phyloP scores from a whole-genome alignment of 371 early-diverging fungal species.

The Paraphysoderma sedebokerense region DNA sequence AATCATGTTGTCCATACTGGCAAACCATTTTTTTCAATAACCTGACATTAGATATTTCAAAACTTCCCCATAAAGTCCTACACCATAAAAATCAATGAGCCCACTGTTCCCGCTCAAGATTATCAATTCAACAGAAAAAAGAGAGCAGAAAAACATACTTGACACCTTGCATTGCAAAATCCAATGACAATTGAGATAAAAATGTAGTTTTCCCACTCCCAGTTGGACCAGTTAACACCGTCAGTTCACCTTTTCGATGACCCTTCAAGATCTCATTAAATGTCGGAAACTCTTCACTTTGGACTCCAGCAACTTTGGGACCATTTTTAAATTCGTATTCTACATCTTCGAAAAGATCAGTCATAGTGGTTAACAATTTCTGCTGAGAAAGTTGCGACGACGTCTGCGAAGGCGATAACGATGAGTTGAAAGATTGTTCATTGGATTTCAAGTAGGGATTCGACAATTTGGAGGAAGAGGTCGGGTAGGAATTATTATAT shows the following conservation, averaged over 20 bases:
- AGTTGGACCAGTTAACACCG: constrained; percentile 54
- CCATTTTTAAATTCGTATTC: constrained; percentile 47
- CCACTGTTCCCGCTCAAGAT: too few relatives aligned
- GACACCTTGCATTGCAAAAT: constrained; percentile 50
- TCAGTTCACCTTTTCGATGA: constrained; percentile 52
- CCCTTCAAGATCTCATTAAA: constrained; percentile 49
- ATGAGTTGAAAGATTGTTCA: too few relatives aligned
- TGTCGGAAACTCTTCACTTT: constrained; percentile 33
- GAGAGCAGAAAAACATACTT: constrained; percentile 6
- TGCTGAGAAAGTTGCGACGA: too few relatives aligned
- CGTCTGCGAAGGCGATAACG: too few relatives aligned
- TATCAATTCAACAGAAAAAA: neutral
- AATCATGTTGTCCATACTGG: constrained; percentile 41
- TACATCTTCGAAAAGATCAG: too few relatives aligned
- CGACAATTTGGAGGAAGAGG: too few relatives aligned
- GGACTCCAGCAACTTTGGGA: constrained; percentile 41
- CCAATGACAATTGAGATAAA: constrained; percentile 51
- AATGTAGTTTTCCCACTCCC: constrained; percentile 62
- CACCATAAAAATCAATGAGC: neutral
- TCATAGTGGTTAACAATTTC: too few relatives aligned
- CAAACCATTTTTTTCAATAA: constrained; percentile 51
- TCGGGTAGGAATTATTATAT: too few relatives aligned
- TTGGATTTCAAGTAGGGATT: too few relatives aligned
- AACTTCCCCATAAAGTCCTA: constrained; percentile 63
- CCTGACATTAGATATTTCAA: constrained; percentile 54